These are phyloP conservation scores for Pigoraptor vietnamica DNA, from an alignment of 78 protist genomes.

Conservation along the genomic window DNA sequence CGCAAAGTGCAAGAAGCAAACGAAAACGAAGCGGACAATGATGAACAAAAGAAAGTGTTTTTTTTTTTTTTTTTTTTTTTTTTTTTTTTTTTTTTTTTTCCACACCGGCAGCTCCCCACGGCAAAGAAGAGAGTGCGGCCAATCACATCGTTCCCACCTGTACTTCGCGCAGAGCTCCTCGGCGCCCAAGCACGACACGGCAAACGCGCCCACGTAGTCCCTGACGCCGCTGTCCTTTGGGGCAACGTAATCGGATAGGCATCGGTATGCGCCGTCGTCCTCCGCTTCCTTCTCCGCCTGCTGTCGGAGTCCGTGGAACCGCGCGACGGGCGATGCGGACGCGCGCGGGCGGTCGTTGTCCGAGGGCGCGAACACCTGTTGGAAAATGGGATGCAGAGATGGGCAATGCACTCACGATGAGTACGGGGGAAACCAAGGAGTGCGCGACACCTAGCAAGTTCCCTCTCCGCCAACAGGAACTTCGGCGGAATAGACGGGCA, in stretches of 20 bases:
- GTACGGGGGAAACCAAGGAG: too few species aligned
- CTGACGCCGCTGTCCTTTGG: slow-evolving; percentile 64
- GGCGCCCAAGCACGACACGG: slow-evolving; percentile 75
- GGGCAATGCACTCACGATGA: too few species aligned
- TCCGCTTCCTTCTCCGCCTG: slow-evolving; percentile 87
- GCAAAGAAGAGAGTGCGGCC: background rate
- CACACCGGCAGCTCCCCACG: too few species aligned
- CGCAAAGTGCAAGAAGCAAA: background rate
- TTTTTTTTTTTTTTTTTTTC: too few species aligned
- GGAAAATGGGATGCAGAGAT: too few species aligned
- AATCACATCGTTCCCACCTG: background rate
- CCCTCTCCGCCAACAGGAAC: too few species aligned
- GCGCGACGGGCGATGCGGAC: background rate
- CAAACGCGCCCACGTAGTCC: slow-evolving; percentile 90
- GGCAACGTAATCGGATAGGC: slow-evolving; percentile 90
- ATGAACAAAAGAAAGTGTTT: background rate
- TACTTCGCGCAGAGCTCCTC: slow-evolving; percentile 66
- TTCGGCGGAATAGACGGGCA: too few species aligned
- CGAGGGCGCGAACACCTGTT: too few species aligned
- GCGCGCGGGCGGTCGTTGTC: too few species aligned
- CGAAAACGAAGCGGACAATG: background rate
- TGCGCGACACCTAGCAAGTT: too few species aligned
- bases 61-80: too few species aligned
- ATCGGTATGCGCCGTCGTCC: slow-evolving; percentile 49
- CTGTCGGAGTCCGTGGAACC: slow-evolving; percentile 86